phyloP scores from a whole-genome alignment of 2,329 filamentous ascomycete species.

The Cryoendolithus antarcticus region DNA sequence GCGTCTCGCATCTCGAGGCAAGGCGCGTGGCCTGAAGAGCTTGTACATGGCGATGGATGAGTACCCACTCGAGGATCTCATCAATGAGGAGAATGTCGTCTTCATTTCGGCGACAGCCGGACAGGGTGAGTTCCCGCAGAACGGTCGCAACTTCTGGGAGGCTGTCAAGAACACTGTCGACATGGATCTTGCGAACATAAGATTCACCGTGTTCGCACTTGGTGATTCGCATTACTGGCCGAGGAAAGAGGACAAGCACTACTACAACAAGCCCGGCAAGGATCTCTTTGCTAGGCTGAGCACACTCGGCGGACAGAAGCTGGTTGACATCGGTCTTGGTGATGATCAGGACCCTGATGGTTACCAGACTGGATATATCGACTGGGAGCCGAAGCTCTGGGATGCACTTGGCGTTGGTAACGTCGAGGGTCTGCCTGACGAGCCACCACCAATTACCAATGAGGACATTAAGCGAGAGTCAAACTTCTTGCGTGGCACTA shows the following conservation, averaged over 20 bases:
- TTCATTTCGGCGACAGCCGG: slow-evolving; percentile 82
- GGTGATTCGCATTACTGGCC: slow-evolving; percentile 99
- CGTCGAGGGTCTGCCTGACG: slow-evolving; percentile 84
- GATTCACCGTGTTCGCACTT: slow-evolving; percentile 82
- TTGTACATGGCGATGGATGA: slow-evolving; percentile 96
- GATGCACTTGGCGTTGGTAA: slow-evolving; percentile 85
- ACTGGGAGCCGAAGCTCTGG: slow-evolving; percentile 97
- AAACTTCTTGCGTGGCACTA: slow-evolving; percentile 91
- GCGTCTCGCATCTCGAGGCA: slow-evolving; percentile 76
- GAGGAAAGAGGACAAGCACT: slow-evolving; percentile 90
- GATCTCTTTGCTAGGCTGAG: slow-evolving; percentile 72
- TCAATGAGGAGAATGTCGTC: slow-evolving; percentile 83
- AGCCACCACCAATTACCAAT: slow-evolving; percentile 89
- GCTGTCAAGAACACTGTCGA: slow-evolving; percentile 85
- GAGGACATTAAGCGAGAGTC: slow-evolving; percentile 96
- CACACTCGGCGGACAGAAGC: slow-evolving; percentile 68
- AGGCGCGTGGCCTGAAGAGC: slow-evolving; percentile 84
- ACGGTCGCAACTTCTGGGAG: slow-evolving; percentile 86
- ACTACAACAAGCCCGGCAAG: slow-evolving; percentile 99
- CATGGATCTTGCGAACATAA: slow-evolving; percentile 76
- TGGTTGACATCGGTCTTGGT: slow-evolving; percentile 80
- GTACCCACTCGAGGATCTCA: slow-evolving; percentile 86
- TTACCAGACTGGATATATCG: slow-evolving; percentile 85
- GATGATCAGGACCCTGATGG: slow-evolving; percentile 96
- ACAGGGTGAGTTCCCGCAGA: slow-evolving; percentile 96